phyloP scores from a whole-genome alignment of 768 basidiomycete genomes.

The Austroboletus eburneus region DNA sequence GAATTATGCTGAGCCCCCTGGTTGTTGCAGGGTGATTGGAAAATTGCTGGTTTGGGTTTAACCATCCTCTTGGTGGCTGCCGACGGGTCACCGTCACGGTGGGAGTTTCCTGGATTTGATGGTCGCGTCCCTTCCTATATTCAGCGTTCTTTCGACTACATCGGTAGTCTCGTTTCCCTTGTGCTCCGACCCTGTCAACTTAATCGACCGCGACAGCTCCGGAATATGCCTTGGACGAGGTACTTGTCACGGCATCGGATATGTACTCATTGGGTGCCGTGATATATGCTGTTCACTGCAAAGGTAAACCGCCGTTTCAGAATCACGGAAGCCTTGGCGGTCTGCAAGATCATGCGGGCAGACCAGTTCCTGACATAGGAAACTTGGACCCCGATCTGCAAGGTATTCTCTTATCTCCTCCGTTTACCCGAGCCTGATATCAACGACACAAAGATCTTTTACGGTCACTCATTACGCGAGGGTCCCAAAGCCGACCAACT shows the following conservation, averaged over 20 bases:
- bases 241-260: conserved; percentile 81
- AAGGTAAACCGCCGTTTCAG: conserved; percentile 81
- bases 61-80: conserved; percentile 71
- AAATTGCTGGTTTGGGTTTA: conserved; percentile 84
- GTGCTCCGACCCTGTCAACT: background rate
- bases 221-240: conserved; percentile 91
- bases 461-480: conserved; percentile 74
- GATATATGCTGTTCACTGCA: conserved; percentile 88
- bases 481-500: conserved; percentile 66
- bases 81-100: conserved; percentile 71
- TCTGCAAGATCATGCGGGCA: conserved; percentile 66
- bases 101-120: conserved; percentile 91
- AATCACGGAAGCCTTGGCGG: conserved; percentile 73
- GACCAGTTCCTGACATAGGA: conserved; percentile 57
- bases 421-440: conserved; percentile 8
- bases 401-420: conserved; percentile 38
- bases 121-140: conserved; percentile 72
- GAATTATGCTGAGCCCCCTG: background rate
- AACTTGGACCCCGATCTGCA: conserved; percentile 68
- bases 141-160: conserved; percentile 93
- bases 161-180: conserved; percentile 49
- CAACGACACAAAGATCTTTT: conserved; percentile 56
- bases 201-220: conserved; percentile 56
- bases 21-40: conserved; percentile 92
- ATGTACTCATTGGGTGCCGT: conserved; percentile 92